Evolutionary conservation across 2,329 filamentous ascomycete species (phyloP).

Genomic region (Xenosphaeropsis pyriputrescens): DNA sequence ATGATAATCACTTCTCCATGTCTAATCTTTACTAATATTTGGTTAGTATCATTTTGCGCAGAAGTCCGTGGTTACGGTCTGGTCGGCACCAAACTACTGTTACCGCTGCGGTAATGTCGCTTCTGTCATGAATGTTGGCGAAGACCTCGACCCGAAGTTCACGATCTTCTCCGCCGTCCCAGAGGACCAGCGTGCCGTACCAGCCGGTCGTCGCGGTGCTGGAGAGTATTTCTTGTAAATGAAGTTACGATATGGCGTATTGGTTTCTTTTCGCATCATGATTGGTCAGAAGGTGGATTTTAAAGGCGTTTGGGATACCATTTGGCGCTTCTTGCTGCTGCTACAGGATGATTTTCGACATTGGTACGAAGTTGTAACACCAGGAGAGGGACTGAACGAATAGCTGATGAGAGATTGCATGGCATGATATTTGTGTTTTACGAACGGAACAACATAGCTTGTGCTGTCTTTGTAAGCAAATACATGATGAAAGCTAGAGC

Average conservation of each 20-base stretch:
- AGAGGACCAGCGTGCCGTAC: conserved; percentile 68
- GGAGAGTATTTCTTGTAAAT: conserved; percentile 52
- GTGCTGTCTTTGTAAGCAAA: neutral
- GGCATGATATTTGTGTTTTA: too few species aligned
- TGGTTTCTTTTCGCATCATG: too few species aligned
- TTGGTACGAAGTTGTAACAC: too few species aligned
- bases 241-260: neutral
- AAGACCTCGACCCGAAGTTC: conserved; percentile 78
- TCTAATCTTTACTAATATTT: conserved; percentile 14
- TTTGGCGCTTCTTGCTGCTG: too few species aligned
- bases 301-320: too few species aligned
- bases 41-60: conserved; percentile 78
- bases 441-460: neutral
- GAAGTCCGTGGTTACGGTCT: conserved; percentile 78
- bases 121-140: conserved; percentile 78
- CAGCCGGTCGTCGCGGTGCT: conserved; percentile 51
- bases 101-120: conserved; percentile 49
- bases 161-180: conserved; percentile 86
- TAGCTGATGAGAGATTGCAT: too few species aligned
- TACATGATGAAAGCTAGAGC: conserved; percentile 2
- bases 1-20: conserved; percentile 5
- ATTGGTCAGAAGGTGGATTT: too few species aligned
- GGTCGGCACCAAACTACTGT: conserved; percentile 90
- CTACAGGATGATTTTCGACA: too few species aligned
- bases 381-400: too few species aligned